These are phyloP conservation scores for Candida nonsorbophila DNA, from an alignment of 805 yeast genomes.

Conservation along the genomic window DNA sequence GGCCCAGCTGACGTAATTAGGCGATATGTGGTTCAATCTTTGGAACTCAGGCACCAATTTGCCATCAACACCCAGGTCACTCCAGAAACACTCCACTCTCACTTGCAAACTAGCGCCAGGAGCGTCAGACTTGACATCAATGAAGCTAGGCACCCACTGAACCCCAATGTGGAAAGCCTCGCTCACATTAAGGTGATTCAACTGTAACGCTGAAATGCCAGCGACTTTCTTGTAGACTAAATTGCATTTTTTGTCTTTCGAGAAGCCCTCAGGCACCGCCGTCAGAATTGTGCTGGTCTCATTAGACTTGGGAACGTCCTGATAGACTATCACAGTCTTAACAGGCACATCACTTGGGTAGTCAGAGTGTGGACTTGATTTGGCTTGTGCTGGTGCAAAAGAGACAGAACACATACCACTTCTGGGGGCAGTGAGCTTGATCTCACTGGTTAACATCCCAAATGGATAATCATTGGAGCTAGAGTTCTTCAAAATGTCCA, in stretches of 20 bases:
- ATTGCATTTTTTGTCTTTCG: slow-evolving; percentile 35
- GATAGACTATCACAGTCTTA: slow-evolving; percentile 51
- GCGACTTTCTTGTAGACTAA: slow-evolving; percentile 46
- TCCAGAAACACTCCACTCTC: slow-evolving; percentile 68
- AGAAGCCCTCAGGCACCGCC: slow-evolving; percentile 39
- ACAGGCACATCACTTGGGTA: slow-evolving; percentile 48
- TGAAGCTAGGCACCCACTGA: slow-evolving; percentile 70
- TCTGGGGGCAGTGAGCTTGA: slow-evolving; percentile 51
- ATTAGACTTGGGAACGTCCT: slow-evolving; percentile 25
- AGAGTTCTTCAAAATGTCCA: slow-evolving; percentile 49
- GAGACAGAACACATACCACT: slow-evolving; percentile 60
- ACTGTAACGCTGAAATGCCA: slow-evolving; percentile 61
- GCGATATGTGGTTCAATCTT: slow-evolving; percentile 65
- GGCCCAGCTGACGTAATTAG: slow-evolving; percentile 58
- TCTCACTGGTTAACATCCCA: slow-evolving; percentile 61
- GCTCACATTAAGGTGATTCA: slow-evolving; percentile 64
- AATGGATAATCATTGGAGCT: slow-evolving; percentile 45
- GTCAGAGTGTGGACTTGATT: no score
- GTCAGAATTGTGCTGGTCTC: slow-evolving; percentile 5
- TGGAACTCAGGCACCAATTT: slow-evolving; percentile 63
- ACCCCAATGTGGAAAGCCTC: slow-evolving; percentile 55
- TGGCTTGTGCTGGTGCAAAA: slow-evolving; percentile 38
- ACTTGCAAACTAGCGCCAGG: slow-evolving; percentile 42
- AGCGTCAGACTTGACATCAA: slow-evolving; percentile 29
- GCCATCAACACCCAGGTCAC: slow-evolving; percentile 49